Percentiles rank a stretch among this genome's conserved stretches.
Conservation (phyloP, 2,329 filamentous ascomycete genomes). For the Penicillium sp. region DNA sequence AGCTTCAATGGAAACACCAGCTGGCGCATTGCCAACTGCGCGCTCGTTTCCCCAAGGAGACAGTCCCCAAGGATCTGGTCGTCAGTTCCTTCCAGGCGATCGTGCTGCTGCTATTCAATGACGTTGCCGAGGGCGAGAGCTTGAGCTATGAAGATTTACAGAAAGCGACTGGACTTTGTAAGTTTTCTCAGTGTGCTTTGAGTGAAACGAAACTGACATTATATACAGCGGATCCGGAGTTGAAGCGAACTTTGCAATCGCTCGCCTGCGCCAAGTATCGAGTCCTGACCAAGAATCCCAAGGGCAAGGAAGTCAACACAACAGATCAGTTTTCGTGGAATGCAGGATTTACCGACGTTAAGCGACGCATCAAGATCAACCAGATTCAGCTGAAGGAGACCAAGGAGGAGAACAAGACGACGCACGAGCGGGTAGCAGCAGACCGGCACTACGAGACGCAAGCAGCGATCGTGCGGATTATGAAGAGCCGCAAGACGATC, state of each 20-base stretch:
- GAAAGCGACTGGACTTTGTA: conserved; percentile 66
- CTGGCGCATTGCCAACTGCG: conserved; percentile 86
- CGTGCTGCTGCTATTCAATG: conserved; percentile 86
- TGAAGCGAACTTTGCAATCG: conserved; percentile 88
- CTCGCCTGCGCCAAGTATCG: conserved; percentile 86
- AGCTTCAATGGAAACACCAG: conserved; percentile 85
- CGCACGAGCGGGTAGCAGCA: conserved; percentile 80
- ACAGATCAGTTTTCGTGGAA: conserved; percentile 87
- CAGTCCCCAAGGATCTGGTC: conserved; percentile 68
- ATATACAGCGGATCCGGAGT: conserved; percentile 61
- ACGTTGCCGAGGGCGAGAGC: conserved; percentile 56
- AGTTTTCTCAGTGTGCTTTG: conserved; percentile 24
- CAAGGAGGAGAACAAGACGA: conserved; percentile 88
- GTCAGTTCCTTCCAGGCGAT: conserved; percentile 91
- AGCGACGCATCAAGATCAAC: conserved; percentile 95
- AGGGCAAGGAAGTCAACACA: conserved; percentile 69
- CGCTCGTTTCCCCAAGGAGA: conserved; percentile 71
- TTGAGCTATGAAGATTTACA: conserved; percentile 73
- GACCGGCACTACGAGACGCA: conserved; percentile 96
- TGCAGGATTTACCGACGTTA: conserved; percentile 67
- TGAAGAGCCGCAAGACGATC: conserved; percentile 90
- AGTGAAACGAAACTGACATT: conserved; percentile 24
- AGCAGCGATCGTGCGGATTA: conserved; percentile 91
- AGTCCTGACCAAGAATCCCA: conserved; percentile 79
- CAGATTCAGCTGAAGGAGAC: conserved; percentile 97